phyloP scores from a whole-genome alignment of 768 basidiomycete genomes.

The Sutorius australiensis region DNA sequence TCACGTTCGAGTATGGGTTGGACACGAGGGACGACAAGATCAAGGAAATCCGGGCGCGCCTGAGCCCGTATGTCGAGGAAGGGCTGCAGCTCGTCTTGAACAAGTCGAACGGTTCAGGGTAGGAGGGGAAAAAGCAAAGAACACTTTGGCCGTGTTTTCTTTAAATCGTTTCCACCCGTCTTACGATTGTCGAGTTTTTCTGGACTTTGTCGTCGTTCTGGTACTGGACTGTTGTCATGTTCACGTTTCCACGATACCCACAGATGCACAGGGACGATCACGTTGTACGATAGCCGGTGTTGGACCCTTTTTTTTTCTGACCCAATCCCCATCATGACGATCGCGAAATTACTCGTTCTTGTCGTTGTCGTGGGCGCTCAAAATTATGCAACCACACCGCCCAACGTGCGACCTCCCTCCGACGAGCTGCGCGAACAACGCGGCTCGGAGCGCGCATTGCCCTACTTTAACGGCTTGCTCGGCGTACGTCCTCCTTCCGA shows the following conservation, averaged over 20 bases:
- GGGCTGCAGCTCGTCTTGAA: conserved; percentile 22
- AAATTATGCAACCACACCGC: conserved; percentile 6
- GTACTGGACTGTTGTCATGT: not conserved
- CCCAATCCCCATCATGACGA: not conserved
- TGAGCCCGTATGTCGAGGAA: conserved; percentile 18
- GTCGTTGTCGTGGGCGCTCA: not conserved
- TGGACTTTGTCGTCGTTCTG: not conserved
- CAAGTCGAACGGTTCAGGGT: conserved; percentile 21
- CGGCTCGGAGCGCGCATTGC: not conserved
- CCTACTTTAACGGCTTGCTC: not conserved
- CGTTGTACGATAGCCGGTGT: not conserved
- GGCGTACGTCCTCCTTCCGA: not conserved
- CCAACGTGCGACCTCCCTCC: conserved; percentile 12
- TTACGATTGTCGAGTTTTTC: not conserved
- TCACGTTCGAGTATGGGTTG: conserved; percentile 27
- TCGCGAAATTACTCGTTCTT: conserved; percentile 8
- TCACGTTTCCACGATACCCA: not conserved
- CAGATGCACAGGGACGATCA: not conserved
- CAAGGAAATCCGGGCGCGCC: conserved; percentile 6
- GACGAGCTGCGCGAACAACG: conserved; percentile 12
- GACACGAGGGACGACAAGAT: conserved; percentile 30
- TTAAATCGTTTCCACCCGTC: not conserved
- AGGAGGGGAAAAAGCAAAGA: not conserved
- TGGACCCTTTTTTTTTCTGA: not conserved
- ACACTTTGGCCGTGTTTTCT: not conserved